Base-by-base conservation (phyloP, 495 filamentous ascomycete genomes). In the Rhypophila decipiens region DNA sequence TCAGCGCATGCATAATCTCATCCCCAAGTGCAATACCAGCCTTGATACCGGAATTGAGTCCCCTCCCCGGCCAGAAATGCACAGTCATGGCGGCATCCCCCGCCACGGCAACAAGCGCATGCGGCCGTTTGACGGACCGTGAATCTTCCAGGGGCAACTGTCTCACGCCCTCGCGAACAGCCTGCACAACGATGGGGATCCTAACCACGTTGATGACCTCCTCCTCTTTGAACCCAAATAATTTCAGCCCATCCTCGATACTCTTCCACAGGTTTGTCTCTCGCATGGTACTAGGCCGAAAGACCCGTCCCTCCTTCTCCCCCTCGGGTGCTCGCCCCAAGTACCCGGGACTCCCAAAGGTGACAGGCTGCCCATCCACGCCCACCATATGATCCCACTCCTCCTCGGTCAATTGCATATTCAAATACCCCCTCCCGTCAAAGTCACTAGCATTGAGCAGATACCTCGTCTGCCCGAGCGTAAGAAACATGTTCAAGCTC, bases 141-240 rank as follows among this genome's bases (percentile, higher is more conserved):
- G 56, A 55, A 24, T 68, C 65, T 29, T 52, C 51, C 0, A 58
- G 50, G 2, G 65, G 63, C 9, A 68, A 53, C 42, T 52, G 41
- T 20, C 61, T 60, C 10, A 66, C 65, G 9, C 63, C 65, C 44
- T 68, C 63, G 17, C 63, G 49, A 9, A 68, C 65, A 15, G 65
- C 65, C 36, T 68, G 65, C 8, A 68, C 65, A 1, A 68, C 65
- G 24, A 68, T 68, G 24, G 65, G 65, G 17, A 68, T 68, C 19
- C 65, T 56, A 19, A 68, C 65, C 12, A 68, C 57, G 46, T 68
- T 68, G 52, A 64, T 66, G n/a, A 68, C 65, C 42, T 68, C 65
- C 9, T 47, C 57, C 31, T 68, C 65, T 39, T 64, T 66, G 56
- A 68, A 66, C 19, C 65, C 65, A 31, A 68, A 68, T 4, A 68